Conservation (phyloP, 306 rosid genomes). For the Notholithocarpus densiflorus region DNA sequence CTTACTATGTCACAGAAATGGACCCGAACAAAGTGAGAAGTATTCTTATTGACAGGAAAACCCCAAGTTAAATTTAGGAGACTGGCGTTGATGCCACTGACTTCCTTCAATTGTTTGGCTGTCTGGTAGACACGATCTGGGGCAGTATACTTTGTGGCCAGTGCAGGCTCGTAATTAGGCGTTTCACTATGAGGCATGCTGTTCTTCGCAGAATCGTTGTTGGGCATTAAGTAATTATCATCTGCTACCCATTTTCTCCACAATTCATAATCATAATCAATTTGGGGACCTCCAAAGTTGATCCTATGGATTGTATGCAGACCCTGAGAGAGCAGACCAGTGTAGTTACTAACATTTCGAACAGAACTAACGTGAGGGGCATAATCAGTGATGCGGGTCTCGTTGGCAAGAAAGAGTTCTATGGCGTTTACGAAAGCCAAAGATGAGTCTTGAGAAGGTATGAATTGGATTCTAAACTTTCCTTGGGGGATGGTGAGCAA, state of each 20-base stretch:
- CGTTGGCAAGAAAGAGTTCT: no score
- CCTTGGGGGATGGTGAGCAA: no score
- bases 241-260: slow-evolving; percentile 36
- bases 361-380: no score
- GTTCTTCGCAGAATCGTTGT: not conserved
- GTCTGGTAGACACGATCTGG: slow-evolving; percentile 27
- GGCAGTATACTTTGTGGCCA: not conserved
- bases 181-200: fast-evolving
- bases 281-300: no score
- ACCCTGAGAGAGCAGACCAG: no score
- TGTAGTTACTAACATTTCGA: no score
- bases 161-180: not conserved
- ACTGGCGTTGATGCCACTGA: fast-evolving
- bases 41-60: slow-evolving; percentile 24
- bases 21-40: slow-evolving; percentile 24
- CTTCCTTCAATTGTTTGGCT: not conserved
- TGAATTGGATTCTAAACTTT: no score
- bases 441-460: no score
- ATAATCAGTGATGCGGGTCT: no score
- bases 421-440: no score
- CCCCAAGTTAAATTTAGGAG: slow-evolving; percentile 24
- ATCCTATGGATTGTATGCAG: no score
- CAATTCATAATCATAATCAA: not conserved
- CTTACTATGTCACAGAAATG: slow-evolving; percentile 34
- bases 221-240: slow-evolving; percentile 3